phyloP scores from a whole-genome alignment of 1,139 yeast genomes.

The Yamadazyma oceani region DNA sequence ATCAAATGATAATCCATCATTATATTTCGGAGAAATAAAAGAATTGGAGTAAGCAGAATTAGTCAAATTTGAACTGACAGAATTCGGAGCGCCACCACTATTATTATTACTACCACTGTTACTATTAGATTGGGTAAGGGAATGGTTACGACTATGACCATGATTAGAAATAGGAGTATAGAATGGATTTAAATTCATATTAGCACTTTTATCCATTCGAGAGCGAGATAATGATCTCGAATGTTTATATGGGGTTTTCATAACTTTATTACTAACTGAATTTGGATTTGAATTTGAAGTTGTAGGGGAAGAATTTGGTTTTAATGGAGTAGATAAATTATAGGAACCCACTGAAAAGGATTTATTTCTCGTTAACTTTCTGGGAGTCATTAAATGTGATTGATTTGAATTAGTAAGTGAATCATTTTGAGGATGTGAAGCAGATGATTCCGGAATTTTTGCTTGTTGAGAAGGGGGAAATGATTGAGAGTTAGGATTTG shows the following conservation, averaged over 20 bases:
- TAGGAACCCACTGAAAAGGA: slow-evolving; percentile 16
- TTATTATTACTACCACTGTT: too few relatives aligned
- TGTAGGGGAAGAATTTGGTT: slow-evolving; percentile 16
- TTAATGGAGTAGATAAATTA: slow-evolving; percentile 25
- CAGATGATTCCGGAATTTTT: slow-evolving; percentile 2
- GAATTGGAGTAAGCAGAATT: slow-evolving; percentile 12
- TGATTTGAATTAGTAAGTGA: slow-evolving; percentile 17
- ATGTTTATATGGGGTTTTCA: slow-evolving; percentile 19
- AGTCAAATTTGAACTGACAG: neutral
- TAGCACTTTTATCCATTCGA: slow-evolving; percentile 12
- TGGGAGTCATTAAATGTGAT: slow-evolving; percentile 12
- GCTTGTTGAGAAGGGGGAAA: slow-evolving; percentile 8
- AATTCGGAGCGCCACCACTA: neutral
- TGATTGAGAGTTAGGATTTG: slow-evolving; percentile 9
- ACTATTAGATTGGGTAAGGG: neutral
- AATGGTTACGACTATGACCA: neutral
- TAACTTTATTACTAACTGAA: slow-evolving; percentile 7
- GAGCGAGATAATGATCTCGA: slow-evolving; percentile 20
- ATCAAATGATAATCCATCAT: slow-evolving; percentile 24
- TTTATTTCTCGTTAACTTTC: slow-evolving; percentile 14
- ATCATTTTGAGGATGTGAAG: slow-evolving; percentile 14
- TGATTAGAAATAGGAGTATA: slow-evolving; percentile 31
- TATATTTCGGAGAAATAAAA: slow-evolving; percentile 41
- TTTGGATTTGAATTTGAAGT: slow-evolving; percentile 5
- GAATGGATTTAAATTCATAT: slow-evolving; percentile 40